Evolutionary conservation across 1,284 basidiomycete species (phyloP).

Genomic region (Coniophora puteana): DNA sequence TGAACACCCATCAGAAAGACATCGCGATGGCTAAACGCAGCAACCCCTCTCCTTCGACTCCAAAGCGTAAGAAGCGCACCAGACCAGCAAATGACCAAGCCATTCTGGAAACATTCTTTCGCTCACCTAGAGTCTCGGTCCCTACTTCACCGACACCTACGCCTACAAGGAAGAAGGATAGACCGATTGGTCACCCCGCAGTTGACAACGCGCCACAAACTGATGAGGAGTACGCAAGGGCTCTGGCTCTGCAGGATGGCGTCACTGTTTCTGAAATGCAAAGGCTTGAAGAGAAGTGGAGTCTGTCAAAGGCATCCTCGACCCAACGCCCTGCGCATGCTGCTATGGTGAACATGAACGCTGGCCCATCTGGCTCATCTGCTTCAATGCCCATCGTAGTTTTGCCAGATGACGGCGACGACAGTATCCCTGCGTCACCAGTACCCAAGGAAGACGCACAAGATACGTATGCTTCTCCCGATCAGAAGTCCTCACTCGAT

Average conservation of each 20-base stretch:
- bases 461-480: too few species aligned
- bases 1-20: too few species aligned
- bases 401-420: too few species aligned
- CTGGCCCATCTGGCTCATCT: too few species aligned
- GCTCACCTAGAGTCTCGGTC: slow-evolving; percentile 3
- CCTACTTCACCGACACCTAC: background rate
- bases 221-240: background rate
- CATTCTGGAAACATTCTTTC: slow-evolving; percentile 26
- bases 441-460: too few species aligned
- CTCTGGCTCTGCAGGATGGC: background rate
- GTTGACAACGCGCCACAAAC: background rate
- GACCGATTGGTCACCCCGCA: background rate
- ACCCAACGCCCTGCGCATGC: too few species aligned
- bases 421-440: too few species aligned
- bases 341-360: too few species aligned
- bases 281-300: slow-evolving; percentile 1
- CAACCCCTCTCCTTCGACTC: slow-evolving; percentile 9
- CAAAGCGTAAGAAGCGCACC: slow-evolving; percentile 17
- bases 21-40: slow-evolving; percentile 24
- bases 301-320: slow-evolving; percentile 19
- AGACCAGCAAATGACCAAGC: slow-evolving; percentile 17
- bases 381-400: too few species aligned
- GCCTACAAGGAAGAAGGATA: background rate
- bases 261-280: slow-evolving; percentile 8
- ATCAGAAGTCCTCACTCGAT: too few species aligned